phyloP scores from a whole-genome alignment of 2,329 filamentous ascomycete genomes.

The Penicillium sp. region DNA sequence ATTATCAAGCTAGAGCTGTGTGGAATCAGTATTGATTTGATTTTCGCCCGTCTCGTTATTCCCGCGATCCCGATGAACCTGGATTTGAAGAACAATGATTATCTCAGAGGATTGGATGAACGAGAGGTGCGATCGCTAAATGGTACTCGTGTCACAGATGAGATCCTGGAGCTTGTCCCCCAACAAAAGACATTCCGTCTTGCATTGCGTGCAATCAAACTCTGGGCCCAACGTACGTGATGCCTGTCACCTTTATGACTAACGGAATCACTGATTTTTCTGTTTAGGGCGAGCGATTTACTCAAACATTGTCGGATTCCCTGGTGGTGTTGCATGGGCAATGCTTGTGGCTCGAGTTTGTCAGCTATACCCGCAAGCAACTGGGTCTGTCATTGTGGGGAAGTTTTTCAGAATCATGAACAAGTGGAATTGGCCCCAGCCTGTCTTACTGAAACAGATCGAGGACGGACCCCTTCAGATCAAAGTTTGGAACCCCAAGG shows the following conservation, averaged over 20 bases:
- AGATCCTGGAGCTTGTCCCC: conserved; percentile 84
- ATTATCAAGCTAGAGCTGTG: conserved; percentile 96
- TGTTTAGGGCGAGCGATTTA: conserved; percentile 74
- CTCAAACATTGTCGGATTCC: conserved; percentile 93
- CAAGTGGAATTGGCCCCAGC: conserved; percentile 90
- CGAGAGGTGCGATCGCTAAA: conserved; percentile 86
- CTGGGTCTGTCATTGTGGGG: conserved; percentile 79
- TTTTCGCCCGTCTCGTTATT: conserved; percentile 74
- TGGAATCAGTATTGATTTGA: conserved; percentile 91
- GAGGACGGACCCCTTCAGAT: conserved; percentile 79
- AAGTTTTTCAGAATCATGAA: conserved; percentile 94
- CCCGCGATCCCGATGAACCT: conserved; percentile 71
- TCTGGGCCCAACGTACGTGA: conserved; percentile 77
- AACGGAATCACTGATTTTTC: conserved; percentile 1
- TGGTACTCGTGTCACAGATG: conserved; percentile 89
- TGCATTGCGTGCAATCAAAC: conserved; percentile 86
- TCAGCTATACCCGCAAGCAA: conserved; percentile 91
- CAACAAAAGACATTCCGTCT: conserved; percentile 86
- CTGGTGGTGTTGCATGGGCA: conserved; percentile 95
- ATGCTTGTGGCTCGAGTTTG: conserved; percentile 96
- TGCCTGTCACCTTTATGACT: neutral
- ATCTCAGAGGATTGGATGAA: conserved; percentile 83
- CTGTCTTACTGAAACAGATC: conserved; percentile 85
- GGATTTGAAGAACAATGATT: conserved; percentile 75
- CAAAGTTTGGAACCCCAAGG: conserved; percentile 91